phyloP scores from a whole-genome alignment of 768 basidiomycete species.

The Hygrophorus pudorinus region DNA sequence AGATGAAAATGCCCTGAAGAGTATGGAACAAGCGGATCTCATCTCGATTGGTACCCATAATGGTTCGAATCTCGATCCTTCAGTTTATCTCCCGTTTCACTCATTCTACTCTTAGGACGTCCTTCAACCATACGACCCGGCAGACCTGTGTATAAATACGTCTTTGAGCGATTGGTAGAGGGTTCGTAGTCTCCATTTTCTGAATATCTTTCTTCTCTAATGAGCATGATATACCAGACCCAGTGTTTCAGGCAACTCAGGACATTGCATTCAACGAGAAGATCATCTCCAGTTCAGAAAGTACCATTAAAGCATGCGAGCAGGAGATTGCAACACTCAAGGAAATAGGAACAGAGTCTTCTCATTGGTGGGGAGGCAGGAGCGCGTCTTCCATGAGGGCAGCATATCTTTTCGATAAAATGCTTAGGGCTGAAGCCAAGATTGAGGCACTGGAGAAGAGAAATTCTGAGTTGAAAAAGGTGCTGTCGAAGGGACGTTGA shows the following conservation, averaged over 20 bases:
- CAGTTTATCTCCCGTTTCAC: background rate
- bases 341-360: conserved; percentile 43
- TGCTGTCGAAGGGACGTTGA: conserved; percentile 34
- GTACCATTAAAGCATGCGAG: conserved; percentile 61
- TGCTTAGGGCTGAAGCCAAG: conserved; percentile 59
- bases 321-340: conserved; percentile 62
- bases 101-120: conserved; percentile 41
- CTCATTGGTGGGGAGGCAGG: conserved; percentile 32
- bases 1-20: conserved; percentile 70
- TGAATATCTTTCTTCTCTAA: background rate
- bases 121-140: conserved; percentile 82
- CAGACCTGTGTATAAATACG: conserved; percentile 80
- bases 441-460: conserved; percentile 60
- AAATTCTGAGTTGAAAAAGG: conserved; percentile 58
- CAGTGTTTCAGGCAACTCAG: conserved; percentile 70
- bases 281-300: conserved; percentile 47
- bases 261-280: conserved; percentile 76
- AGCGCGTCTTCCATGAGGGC: conserved; percentile 50
- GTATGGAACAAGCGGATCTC: conserved; percentile 83
- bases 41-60: conserved; percentile 72
- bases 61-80: conserved; percentile 28
- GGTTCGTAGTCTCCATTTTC: conserved; percentile 35
- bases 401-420: conserved; percentile 62
- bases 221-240: conserved; percentile 34
- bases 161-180: conserved; percentile 72